phyloP scores from a whole-genome alignment of 2,329 filamentous ascomycete genomes.

The Ophiostoma piceae region DNA sequence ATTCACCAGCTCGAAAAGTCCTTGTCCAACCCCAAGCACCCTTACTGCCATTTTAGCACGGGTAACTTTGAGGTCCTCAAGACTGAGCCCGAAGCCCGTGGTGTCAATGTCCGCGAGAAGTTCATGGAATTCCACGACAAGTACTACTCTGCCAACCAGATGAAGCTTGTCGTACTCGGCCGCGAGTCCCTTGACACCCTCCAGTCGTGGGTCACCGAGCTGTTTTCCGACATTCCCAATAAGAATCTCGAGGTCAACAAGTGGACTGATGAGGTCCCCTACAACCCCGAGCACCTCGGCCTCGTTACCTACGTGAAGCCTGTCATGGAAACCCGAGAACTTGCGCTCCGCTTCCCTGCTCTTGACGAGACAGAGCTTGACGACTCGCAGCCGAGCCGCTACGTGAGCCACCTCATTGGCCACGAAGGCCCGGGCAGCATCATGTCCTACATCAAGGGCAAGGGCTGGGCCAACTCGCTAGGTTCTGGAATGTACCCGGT shows the following conservation, averaged over 20 bases:
- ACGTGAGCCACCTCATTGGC: slow-evolving; percentile 82
- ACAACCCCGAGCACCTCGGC: slow-evolving; percentile 46
- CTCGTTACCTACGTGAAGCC: slow-evolving; percentile 83
- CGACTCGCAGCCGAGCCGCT: slow-evolving; percentile 75
- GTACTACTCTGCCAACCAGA: slow-evolving; percentile 87
- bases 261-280: slow-evolving; percentile 50
- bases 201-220: slow-evolving; percentile 75
- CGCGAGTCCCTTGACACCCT: slow-evolving; percentile 75
- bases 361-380: slow-evolving; percentile 70
- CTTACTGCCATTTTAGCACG: slow-evolving; percentile 86
- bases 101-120: slow-evolving; percentile 79
- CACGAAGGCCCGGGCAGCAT: slow-evolving; percentile 92
- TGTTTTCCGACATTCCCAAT: slow-evolving; percentile 77
- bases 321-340: slow-evolving; percentile 76
- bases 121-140: slow-evolving; percentile 89
- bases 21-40: slow-evolving; percentile 79
- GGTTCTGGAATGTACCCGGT: slow-evolving; percentile 70
- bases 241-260: slow-evolving; percentile 64
- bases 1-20: slow-evolving; percentile 83
- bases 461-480: slow-evolving; percentile 82
- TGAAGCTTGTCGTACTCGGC: slow-evolving; percentile 86
- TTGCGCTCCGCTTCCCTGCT: slow-evolving; percentile 71
- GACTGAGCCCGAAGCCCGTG: slow-evolving; percentile 69
- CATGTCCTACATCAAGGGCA: slow-evolving; percentile 80
- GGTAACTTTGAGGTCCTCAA: slow-evolving; percentile 84